These are phyloP conservation scores for Pseudoneurospora amorphoporcata DNA, from an alignment of 495 filamentous ascomycete species.

Conservation along the genomic window DNA sequence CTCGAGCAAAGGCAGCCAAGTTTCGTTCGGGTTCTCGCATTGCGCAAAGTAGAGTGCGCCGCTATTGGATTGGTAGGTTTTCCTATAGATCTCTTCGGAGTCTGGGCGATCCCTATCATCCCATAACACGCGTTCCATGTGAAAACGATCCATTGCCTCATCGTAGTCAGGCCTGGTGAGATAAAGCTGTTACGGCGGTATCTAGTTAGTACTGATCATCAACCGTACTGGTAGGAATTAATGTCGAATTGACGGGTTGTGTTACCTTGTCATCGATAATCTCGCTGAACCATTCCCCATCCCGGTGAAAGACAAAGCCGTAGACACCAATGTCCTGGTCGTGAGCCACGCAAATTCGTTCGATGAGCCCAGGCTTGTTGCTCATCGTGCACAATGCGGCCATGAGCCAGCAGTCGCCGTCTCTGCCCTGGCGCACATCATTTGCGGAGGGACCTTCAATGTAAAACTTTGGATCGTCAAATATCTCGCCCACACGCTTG, in stretches of 20 bases:
- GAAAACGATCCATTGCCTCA: conserved; percentile 30
- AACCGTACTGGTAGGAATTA: neutral
- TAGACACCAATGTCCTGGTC: conserved; percentile 82
- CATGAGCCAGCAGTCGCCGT: conserved; percentile 90
- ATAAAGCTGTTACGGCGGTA: conserved; percentile 41
- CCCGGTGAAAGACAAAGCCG: conserved; percentile 87
- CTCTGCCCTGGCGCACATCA: conserved; percentile 67
- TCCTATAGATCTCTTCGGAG: conserved; percentile 68
- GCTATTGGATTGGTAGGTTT: conserved; percentile 60
- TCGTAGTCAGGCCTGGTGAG: conserved; percentile 76
- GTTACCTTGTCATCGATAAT: conserved; percentile 62
- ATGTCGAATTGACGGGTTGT: neutral
- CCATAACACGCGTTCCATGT: conserved; percentile 55
- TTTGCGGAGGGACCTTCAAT: conserved; percentile 74
- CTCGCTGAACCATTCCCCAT: conserved; percentile 85
- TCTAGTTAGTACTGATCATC: neutral
- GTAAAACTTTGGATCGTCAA: conserved; percentile 77
- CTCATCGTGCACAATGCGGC: conserved; percentile 75
- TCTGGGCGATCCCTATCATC: conserved; percentile 59
- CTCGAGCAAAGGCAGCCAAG: conserved; percentile 87
- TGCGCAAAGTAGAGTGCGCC: conserved; percentile 78
- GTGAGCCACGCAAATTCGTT: conserved; percentile 70
- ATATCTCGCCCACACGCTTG: conserved; percentile 70
- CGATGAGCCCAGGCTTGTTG: conserved; percentile 69
- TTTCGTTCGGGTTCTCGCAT: conserved; percentile 78